Evolutionary conservation across 23 red algal species (phyloP), one percentile per base, ranked within the genome.

Genomic region (Gracilariopsis chorda): DNA sequence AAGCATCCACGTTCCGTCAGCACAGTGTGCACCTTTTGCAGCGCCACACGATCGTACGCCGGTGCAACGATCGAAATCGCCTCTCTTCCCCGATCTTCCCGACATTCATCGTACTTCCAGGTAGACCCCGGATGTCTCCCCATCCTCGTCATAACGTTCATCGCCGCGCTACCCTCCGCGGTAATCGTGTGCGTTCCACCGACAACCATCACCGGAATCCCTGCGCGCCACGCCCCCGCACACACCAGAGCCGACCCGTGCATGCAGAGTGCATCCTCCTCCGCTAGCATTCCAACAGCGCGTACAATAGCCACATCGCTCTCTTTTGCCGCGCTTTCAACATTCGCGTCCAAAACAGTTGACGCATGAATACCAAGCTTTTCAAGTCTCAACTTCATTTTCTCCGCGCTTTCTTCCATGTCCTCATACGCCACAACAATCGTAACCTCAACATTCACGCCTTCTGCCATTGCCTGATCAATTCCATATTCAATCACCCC

Each of bases 1-100:
- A 73, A 89, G 36, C 69, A 64, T 3, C 85, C 85, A 28, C 65
- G 55, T 37, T 89, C 85, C 13, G 85, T 78, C 7, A 89, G 61
- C 1, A 89, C n/a, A 3, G 65, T 78, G 23, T 89, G 61, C 46
- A 65, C 65, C 14, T 52, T 32, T 37, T 89, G 85, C 23, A 89
- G 58, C 51, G 41, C 48, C 52, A 89, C 72, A 4, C 65, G 23
- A 42, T 89, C 85, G 65, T 89, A 89, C 47, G 48, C 51, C 7
- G 59, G 48, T 2, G 85, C 65, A 7, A 77, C 68, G 4, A 89
- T 32, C 12, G 72, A 56, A 39, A 89, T 67, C 8, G 85, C 52
- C 4, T 89, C 64, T 35, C 52, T 7, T 3, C 39, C 51, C 27
- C 65, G 47, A 73, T 89, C 85, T 11, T 89, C 85, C 13, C 85